Evolutionary conservation across 352 stramenopile genomes (phyloP), one percentile per base, ranked within the genome.

Genomic region (Thalassiosira livingstoniorum): DNA sequence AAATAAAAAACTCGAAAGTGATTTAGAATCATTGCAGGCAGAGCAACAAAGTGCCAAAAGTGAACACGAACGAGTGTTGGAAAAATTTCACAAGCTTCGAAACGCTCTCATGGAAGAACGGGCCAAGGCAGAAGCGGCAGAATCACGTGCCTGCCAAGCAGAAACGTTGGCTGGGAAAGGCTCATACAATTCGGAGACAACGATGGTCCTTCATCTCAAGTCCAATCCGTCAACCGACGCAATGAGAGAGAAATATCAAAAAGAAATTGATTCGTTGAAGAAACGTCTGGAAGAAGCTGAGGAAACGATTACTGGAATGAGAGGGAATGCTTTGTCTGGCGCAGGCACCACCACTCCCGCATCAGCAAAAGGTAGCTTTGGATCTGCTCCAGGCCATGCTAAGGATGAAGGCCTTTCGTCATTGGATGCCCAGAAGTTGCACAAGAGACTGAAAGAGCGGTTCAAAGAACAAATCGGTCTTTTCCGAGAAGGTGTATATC

Each of bases 401-500:
- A 29, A 54, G 35, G 54, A 68, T n/a, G 53, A 74, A 39, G 53
- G 34, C 11, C 5, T 75, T 29, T 18, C 42, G 42, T 51, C 84
- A 37, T 65, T 93, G 4, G 92, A 95, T 77, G 83, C 81, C 11
- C 82, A 89, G 35, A 91, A 90, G 53, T 62, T 88, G 23, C 75
- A 91, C 55, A 76, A 75, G 42, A 70, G 86, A 18, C 76, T 91
- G 13, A 89, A 89, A 61, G 83, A 90, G 74, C 80, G 80, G 34
- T 95, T 95, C 80, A 87, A 89, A 57, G 88, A 95, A 72, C 92
- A 95, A 78, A 94, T 94, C 70, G 86, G 72, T 34, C 69, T 92
- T 27, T 95, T 93, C 68, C 81, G 92, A 15, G 89, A 95, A 47
- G 90, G 89, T 10, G 92, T 95, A 0, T 94, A 94, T 55, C 70